These are phyloP conservation scores for Vitis amurensis DNA, from an alignment of 164 flowering plant genomes.

Conservation along the genomic window DNA sequence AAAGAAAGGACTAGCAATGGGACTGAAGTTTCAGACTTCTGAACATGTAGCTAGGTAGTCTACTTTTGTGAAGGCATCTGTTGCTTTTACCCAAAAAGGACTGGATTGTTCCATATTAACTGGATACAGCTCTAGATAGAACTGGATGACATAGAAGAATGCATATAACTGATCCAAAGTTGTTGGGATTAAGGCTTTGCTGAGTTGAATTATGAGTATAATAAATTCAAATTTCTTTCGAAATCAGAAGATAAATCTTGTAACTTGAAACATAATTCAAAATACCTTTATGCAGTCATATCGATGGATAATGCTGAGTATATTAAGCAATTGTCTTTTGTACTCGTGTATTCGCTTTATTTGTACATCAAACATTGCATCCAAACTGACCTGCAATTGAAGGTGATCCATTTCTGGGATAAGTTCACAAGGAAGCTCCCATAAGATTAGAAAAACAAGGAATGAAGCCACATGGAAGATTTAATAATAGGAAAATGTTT, in stretches of 20 bases:
- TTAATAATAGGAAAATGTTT: not conserved
- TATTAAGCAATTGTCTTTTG: slow-evolving; percentile 52
- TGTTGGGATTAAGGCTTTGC: no score
- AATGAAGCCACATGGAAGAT: not conserved
- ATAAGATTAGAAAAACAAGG: not conserved
- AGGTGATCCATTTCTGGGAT: not conserved
- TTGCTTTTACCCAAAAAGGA: no score
- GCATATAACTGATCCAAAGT: no score
- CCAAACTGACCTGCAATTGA: slow-evolving; percentile 38
- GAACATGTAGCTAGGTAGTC: not conserved
- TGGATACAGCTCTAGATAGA: not conserved
- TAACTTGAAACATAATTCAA: not conserved
- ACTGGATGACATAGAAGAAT: no score
- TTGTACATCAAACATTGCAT: slow-evolving; percentile 63
- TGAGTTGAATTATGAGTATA: no score
- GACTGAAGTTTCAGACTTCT: not conserved
- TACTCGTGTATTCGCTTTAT: slow-evolving; percentile 57
- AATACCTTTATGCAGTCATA: slow-evolving; percentile 55
- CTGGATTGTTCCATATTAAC: no score
- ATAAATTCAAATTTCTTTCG: no score
- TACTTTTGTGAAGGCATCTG: not conserved
- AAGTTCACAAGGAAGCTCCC: slow-evolving; percentile 3
- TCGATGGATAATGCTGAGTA: slow-evolving; percentile 48
- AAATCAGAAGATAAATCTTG: no score
- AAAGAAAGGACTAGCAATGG: not conserved